These are phyloP conservation scores for Penicillium simplicissimum DNA, from an alignment of 495 filamentous ascomycete genomes.

Conservation along the genomic window DNA sequence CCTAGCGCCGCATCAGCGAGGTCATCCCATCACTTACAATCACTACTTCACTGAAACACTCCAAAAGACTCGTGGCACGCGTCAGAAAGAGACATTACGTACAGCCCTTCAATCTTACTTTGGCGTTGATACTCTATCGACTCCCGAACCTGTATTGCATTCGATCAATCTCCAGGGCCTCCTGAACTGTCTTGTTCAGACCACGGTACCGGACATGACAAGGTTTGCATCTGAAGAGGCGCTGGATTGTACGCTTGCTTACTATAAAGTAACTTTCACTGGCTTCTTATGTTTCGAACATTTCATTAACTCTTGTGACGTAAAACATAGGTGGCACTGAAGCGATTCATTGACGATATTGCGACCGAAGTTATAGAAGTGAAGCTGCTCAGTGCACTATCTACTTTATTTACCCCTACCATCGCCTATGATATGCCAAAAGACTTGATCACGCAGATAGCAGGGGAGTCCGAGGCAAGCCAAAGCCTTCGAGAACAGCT, in stretches of 20 bases:
- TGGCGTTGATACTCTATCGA: not conserved
- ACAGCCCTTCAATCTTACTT: not conserved
- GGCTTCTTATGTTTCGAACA: not conserved
- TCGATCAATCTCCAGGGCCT: not conserved
- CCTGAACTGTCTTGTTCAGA: not conserved
- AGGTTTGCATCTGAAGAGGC: not conserved
- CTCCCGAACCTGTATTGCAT: not conserved
- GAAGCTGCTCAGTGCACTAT: too few species aligned
- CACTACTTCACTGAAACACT: not conserved
- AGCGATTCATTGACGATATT: not conserved
- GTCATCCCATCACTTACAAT: not conserved
- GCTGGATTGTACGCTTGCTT: not conserved
- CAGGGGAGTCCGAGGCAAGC: too few species aligned
- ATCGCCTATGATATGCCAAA: too few species aligned
- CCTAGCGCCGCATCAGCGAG: not conserved
- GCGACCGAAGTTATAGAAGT: not conserved
- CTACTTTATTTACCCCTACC: too few species aligned
- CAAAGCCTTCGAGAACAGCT: too few species aligned
- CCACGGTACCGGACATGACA: not conserved
- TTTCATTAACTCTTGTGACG: not conserved
- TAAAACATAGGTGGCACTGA: not conserved
- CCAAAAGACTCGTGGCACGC: not conserved
- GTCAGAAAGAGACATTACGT: not conserved
- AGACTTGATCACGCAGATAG: too few species aligned
- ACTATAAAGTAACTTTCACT: not conserved